These are phyloP conservation scores for Trichomonascus vanleenenianus DNA, from an alignment of 805 yeast genomes.

Conservation along the genomic window DNA sequence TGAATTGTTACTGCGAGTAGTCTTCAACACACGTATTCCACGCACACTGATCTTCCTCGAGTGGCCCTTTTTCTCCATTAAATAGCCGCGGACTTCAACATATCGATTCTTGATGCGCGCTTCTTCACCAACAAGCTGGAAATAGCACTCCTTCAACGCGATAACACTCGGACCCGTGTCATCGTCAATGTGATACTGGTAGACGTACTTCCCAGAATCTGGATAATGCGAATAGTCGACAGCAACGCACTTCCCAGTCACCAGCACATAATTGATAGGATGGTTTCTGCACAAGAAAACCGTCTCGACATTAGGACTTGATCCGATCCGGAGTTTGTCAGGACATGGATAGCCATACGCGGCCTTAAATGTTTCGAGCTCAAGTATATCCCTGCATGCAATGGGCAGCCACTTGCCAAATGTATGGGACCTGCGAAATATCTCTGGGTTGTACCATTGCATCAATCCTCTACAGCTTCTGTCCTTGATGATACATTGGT, in stretches of 20 bases:
- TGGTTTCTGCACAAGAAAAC: conserved; percentile 19
- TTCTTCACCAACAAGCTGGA: background rate
- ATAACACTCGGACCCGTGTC: conserved; percentile 6
- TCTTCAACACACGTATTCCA: background rate
- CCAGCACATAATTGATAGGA: conserved; percentile 16
- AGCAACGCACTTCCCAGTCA: conserved; percentile 11
- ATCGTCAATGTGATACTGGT: conserved; percentile 4
- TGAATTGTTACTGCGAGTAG: background rate
- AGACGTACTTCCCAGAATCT: background rate
- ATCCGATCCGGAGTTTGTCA: background rate
- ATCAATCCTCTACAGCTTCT: background rate
- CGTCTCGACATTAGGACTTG: conserved; percentile 2
- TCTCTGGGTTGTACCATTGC: background rate
- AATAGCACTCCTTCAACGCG: background rate
- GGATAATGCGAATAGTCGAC: conserved; percentile 2
- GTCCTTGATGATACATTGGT: background rate
- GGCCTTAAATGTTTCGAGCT: conserved; percentile 3
- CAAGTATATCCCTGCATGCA: conserved; percentile 10
- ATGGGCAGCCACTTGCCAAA: conserved; percentile 19
- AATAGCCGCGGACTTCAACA: conserved; percentile 1
- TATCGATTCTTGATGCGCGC: background rate
- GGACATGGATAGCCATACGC: conserved; percentile 3
- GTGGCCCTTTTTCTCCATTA: background rate
- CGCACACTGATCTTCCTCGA: background rate
- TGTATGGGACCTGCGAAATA: conserved; percentile 3